A percentile compares a stretch with the other conserved stretches of the same genome.
phyloP scores from a whole-genome alignment of 257 asterid species.

The Leptodermis oblonga region DNA sequence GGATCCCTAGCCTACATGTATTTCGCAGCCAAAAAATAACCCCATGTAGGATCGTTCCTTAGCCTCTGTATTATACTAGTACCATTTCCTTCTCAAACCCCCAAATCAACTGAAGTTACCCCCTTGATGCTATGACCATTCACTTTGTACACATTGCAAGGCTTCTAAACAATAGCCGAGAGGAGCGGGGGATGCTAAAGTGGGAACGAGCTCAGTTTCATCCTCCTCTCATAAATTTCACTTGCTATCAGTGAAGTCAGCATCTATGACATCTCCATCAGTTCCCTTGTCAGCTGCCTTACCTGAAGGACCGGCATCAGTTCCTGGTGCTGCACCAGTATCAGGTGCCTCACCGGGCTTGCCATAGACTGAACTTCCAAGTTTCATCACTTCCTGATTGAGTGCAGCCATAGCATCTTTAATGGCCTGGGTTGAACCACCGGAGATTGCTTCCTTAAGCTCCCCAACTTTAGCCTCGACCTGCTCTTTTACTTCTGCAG shows the following conservation, averaged over 20 bases:
- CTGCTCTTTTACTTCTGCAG: conserved; percentile 77
- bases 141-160: conserved; percentile 16
- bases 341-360: conserved; percentile 78
- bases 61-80: conserved; percentile 7
- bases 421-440: conserved; percentile 74
- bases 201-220: conserved; percentile 8
- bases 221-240: conserved; percentile 27
- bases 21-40: conserved; percentile 2
- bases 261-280: conserved; percentile 93
- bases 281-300: conserved; percentile 64
- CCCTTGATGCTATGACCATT: not conserved
- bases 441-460: conserved; percentile 77
- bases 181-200: conserved; percentile 1
- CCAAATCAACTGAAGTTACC: conserved; percentile 2
- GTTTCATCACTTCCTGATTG: conserved; percentile 97
- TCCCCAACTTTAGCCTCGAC: conserved; percentile 93
- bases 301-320: conserved; percentile 46
- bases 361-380: conserved; percentile 89
- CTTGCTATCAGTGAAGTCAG: conserved; percentile 94
- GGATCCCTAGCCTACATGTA: not conserved
- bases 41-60: not conserved
- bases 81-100: conserved; percentile 9
- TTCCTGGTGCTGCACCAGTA: conserved; percentile 65
- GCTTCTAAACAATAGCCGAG: not conserved
- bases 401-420: conserved; percentile 92